Conservation (phyloP, 305 asterid genomes). For the Solanum aculeatissimum region DNA sequence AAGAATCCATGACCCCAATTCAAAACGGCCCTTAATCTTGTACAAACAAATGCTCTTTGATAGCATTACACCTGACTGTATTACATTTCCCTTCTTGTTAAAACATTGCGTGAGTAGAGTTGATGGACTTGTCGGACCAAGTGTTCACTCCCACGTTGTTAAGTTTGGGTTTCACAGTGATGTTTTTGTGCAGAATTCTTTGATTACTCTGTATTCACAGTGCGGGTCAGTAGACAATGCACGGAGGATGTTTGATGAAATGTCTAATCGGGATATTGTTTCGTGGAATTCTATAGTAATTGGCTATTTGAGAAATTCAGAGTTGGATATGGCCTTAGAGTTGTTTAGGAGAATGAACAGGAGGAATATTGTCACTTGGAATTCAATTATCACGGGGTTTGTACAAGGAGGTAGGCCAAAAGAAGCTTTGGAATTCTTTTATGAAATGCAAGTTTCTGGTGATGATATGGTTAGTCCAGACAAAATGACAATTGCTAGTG, state of each 20-base stretch:
- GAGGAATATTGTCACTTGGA: conserved; percentile 60
- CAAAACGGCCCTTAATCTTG: conserved; percentile 25
- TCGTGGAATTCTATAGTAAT: conserved; percentile 58
- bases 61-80: conserved; percentile 37
- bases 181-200: conserved; percentile 47
- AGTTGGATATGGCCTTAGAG: conserved; percentile 32
- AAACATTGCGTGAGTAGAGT: conserved; percentile 49
- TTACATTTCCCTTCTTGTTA: conserved; percentile 54
- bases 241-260: conserved; percentile 55
- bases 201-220: conserved; percentile 39
- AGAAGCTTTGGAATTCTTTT: conserved; percentile 50
- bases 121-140: conserved; percentile 24
- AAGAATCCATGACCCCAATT: conserved; percentile 22
- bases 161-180: conserved; percentile 40
- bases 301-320: conserved; percentile 47
- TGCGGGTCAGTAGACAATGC: conserved; percentile 39
- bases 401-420: conserved; percentile 60
- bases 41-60: conserved; percentile 34
- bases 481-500: conserved; percentile 59
- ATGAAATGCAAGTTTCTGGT: conserved; percentile 39
- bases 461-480: conserved; percentile 35
- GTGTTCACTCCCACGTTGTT: conserved; percentile 40
- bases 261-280: conserved; percentile 50
- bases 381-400: conserved; percentile 56
- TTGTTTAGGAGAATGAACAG: conserved; percentile 41